These are phyloP conservation scores for Candida ulmi DNA, from an alignment of 805 yeast genomes.

Conservation along the genomic window DNA sequence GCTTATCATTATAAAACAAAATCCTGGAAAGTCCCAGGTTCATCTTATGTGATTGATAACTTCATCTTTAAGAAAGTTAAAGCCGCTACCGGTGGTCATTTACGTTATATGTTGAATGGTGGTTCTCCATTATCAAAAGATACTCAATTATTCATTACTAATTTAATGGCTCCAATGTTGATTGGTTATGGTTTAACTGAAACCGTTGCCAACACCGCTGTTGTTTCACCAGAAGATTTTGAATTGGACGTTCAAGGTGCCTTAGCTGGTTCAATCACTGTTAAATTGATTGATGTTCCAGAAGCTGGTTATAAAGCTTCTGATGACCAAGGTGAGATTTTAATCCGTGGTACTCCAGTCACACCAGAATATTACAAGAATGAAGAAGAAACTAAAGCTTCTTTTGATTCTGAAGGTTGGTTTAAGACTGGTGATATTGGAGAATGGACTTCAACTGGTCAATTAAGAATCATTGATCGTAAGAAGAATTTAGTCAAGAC, in stretches of 20 bases:
- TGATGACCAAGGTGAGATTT: slow-evolving; percentile 89
- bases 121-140: slow-evolving; percentile 84
- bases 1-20: slow-evolving; percentile 72
- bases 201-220: slow-evolving; percentile 83
- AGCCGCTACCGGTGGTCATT: slow-evolving; percentile 91
- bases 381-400: slow-evolving; percentile 69
- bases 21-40: slow-evolving; percentile 69
- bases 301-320: slow-evolving; percentile 90
- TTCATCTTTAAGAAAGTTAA: slow-evolving; percentile 81
- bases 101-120: slow-evolving; percentile 74
- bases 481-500: slow-evolving; percentile 96
- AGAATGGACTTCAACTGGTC: slow-evolving; percentile 82
- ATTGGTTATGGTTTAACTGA: slow-evolving; percentile 97
- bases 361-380: slow-evolving; percentile 77
- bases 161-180: slow-evolving; percentile 76
- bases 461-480: slow-evolving; percentile 82
- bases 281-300: slow-evolving; percentile 83
- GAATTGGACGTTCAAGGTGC: slow-evolving; percentile 81
- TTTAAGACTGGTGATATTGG: slow-evolving; percentile 96
- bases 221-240: slow-evolving; percentile 58
- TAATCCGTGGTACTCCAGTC: slow-evolving; percentile 70
- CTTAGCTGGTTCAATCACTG: slow-evolving; percentile 74
- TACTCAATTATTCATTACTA: slow-evolving; percentile 77
- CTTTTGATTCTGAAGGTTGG: slow-evolving; percentile 79
- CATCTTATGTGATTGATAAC: slow-evolving; percentile 54